Evolutionary conservation across 345 rosid genomes (phyloP).

Genomic region (Boechera stricta): DNA sequence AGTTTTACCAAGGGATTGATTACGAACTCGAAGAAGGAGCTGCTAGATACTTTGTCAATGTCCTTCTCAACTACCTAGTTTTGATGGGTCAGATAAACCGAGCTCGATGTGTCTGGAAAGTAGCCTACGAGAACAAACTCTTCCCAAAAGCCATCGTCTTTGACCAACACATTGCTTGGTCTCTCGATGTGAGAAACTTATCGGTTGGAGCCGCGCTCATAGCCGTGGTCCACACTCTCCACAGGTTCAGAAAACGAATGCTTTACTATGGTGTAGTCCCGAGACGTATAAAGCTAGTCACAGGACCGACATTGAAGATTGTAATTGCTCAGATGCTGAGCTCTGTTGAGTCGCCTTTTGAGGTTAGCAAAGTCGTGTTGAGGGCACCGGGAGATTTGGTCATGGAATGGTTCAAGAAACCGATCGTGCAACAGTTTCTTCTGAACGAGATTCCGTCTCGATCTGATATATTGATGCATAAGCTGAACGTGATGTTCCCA

Average conservation of each 20-base stretch:
- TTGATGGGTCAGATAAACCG: conserved; percentile 96
- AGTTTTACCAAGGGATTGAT: conserved; percentile 90
- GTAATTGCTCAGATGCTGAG: conserved; percentile 92
- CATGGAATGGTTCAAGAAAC: conserved; percentile 98
- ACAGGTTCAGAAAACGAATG: conserved; percentile 95
- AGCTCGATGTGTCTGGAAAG: conserved; percentile 98
- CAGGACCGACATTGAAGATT: conserved; percentile 92
- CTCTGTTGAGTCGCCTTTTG: conserved; percentile 93
- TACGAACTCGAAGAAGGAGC: conserved; percentile 97
- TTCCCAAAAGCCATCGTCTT: conserved; percentile 97
- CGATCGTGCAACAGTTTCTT: conserved; percentile 95
- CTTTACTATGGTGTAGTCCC: conserved; percentile 93
- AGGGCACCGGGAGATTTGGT: conserved; percentile 90
- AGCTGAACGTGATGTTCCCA: conserved; percentile 82
- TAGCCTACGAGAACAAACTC: conserved; percentile 94
- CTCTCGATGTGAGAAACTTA: conserved; percentile 90
- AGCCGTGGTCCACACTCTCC: conserved; percentile 95
- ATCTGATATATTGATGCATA: conserved; percentile 92
- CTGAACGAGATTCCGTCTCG: conserved; percentile 91
- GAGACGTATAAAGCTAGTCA: conserved; percentile 91
- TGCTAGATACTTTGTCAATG: conserved; percentile 88
- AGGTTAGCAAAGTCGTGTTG: conserved; percentile 91
- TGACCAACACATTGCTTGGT: conserved; percentile 98
- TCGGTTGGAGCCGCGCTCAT: conserved; percentile 97
- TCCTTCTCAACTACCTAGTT: conserved; percentile 93